phyloP scores from a whole-genome alignment of 352 stramenopile genomes.

The Elongisporangium prolatum region DNA sequence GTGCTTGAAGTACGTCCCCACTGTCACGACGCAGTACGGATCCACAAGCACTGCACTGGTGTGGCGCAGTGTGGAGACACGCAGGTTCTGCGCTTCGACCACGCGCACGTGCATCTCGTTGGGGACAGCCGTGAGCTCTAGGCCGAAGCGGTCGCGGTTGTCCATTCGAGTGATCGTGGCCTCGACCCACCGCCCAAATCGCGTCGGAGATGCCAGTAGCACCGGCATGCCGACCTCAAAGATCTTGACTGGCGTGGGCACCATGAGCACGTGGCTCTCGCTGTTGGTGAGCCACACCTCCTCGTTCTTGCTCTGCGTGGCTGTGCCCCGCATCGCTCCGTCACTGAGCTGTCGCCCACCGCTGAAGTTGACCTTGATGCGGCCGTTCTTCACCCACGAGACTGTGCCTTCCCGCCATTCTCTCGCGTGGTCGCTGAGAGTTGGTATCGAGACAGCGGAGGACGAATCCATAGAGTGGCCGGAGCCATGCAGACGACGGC shows the following conservation, averaged over 20 bases:
- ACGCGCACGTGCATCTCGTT: slow-evolving; percentile 56
- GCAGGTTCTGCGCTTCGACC: slow-evolving; percentile 44
- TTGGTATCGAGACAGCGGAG: background rate
- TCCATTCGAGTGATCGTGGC: slow-evolving; percentile 34
- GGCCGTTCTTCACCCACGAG: slow-evolving; percentile 48
- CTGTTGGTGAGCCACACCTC: slow-evolving; percentile 42
- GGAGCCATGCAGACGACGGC: slow-evolving; percentile 6
- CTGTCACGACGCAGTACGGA: slow-evolving; percentile 45
- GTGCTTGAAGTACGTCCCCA: slow-evolving; percentile 25
- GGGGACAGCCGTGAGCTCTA: slow-evolving; percentile 21
- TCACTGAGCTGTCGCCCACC: slow-evolving; percentile 30
- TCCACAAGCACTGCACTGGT: slow-evolving; percentile 28
- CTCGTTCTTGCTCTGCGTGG: slow-evolving; percentile 9
- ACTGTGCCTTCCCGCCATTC: slow-evolving; percentile 61
- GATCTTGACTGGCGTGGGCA: slow-evolving; percentile 39
- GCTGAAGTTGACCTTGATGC: slow-evolving; percentile 57
- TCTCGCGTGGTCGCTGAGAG: slow-evolving; percentile 5
- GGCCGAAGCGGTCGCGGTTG: slow-evolving; percentile 35
- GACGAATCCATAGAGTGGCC: background rate
- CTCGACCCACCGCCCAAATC: slow-evolving; percentile 44
- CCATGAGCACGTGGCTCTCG: slow-evolving; percentile 40
- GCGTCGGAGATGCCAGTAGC: slow-evolving; percentile 38
- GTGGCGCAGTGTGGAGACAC: slow-evolving; percentile 21
- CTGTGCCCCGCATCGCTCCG: background rate
- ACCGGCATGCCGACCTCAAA: slow-evolving; percentile 46